Conservation (phyloP, 768 basidiomycete genomes). For the Lentinus tigrinus region DNA sequence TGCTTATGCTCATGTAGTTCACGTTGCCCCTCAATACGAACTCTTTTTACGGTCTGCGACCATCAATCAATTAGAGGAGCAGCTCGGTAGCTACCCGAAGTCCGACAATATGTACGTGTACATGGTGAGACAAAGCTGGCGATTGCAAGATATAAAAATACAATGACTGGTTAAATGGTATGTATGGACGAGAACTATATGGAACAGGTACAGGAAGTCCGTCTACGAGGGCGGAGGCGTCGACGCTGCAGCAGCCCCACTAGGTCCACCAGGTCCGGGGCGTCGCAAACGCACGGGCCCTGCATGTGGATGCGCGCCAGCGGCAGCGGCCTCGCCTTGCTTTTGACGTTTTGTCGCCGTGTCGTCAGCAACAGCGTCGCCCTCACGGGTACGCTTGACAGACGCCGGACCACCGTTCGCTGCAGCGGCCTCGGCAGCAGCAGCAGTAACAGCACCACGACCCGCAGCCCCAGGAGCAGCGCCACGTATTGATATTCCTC, state of each 20-base stretch:
- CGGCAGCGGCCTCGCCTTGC: slow-evolving; percentile 40
- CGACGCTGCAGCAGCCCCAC: too few species aligned
- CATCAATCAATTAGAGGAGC: neutral
- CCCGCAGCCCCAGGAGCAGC: slow-evolving; percentile 28
- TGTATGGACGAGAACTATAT: too few species aligned
- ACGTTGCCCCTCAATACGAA: slow-evolving; percentile 12
- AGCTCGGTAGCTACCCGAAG: too few species aligned
- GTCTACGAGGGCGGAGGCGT: too few species aligned
- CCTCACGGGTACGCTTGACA: slow-evolving; percentile 60
- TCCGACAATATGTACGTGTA: too few species aligned
- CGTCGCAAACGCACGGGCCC: too few species aligned
- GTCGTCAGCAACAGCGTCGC: slow-evolving; percentile 43
- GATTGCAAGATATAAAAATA: too few species aligned
- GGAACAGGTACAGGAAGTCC: too few species aligned
- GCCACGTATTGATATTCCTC: slow-evolving; percentile 20
- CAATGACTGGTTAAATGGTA: too few species aligned
- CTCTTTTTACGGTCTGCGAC: slow-evolving; percentile 11
- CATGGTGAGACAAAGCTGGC: too few species aligned
- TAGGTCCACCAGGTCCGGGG: too few species aligned
- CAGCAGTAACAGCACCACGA: slow-evolving; percentile 25
- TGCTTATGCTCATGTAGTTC: slow-evolving; percentile 18
- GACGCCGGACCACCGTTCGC: slow-evolving; percentile 40
- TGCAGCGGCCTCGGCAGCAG: slow-evolving; percentile 32
- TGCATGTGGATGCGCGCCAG: slow-evolving; percentile 22
- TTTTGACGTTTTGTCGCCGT: slow-evolving; percentile 68